These are phyloP conservation scores for Sicyos baderoa DNA, from an alignment of 306 rosid genomes.

Conservation along the genomic window DNA sequence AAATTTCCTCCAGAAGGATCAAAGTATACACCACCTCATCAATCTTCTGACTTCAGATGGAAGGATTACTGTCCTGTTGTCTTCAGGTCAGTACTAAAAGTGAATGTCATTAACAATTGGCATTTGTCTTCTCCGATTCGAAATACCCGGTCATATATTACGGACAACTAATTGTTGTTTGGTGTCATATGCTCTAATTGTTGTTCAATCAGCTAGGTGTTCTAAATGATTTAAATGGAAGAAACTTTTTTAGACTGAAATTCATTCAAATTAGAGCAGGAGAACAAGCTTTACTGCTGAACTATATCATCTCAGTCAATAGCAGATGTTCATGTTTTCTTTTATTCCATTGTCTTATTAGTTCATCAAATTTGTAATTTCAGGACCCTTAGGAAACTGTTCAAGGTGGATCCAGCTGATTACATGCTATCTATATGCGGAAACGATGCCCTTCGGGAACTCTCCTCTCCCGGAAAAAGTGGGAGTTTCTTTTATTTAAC, in stretches of 20 bases:
- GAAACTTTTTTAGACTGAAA: neutral
- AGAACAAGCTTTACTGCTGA: neutral
- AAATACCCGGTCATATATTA: neutral
- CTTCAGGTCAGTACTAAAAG: slow-evolving; percentile 53
- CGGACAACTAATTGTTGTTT: neutral
- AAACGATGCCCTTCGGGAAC: slow-evolving; percentile 83
- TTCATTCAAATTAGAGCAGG: neutral
- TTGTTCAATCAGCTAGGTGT: neutral
- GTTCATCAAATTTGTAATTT: slow-evolving; percentile 18
- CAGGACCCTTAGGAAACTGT: slow-evolving; percentile 90
- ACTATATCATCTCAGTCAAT: neutral
- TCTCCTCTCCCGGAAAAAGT: slow-evolving; percentile 93
- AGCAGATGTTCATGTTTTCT: neutral
- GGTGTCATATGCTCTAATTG: neutral
- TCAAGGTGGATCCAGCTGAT: slow-evolving; percentile 95
- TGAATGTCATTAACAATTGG: neutral
- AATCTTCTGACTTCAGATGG: slow-evolving; percentile 80
- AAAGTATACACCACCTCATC: slow-evolving; percentile 91
- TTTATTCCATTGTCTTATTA: neutral
- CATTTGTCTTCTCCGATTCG: neutral
- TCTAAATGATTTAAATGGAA: neutral
- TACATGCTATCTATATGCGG: slow-evolving; percentile 95
- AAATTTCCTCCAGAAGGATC: slow-evolving; percentile 94
- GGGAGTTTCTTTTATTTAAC: slow-evolving; percentile 97
- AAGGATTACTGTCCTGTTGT: slow-evolving; percentile 96